These are phyloP conservation scores for Zygosaccharomyces sapae DNA, from an alignment of 1,139 yeast genomes.

Conservation along the genomic window DNA sequence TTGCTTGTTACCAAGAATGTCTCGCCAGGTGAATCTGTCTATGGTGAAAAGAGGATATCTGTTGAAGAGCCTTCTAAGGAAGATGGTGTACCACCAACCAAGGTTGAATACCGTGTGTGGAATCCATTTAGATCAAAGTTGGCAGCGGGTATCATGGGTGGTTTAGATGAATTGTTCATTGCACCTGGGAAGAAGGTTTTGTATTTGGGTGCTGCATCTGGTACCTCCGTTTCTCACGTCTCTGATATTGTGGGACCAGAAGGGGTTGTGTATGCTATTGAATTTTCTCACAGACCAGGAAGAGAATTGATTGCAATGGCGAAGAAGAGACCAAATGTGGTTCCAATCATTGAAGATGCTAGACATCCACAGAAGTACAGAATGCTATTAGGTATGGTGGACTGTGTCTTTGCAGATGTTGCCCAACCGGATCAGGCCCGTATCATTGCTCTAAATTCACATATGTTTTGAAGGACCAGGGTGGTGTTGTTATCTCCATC, in stretches of 20 bases:
- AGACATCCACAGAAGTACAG: conserved; percentile 99
- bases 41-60: conserved; percentile 95
- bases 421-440: conserved; percentile 99
- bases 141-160: conserved; percentile 99
- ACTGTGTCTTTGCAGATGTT: conserved; percentile 97
- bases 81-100: conserved; percentile 86
- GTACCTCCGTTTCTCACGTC: conserved; percentile 98
- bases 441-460: conserved; percentile 97
- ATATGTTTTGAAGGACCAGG: conserved; percentile 96
- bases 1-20: conserved; percentile 91
- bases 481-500: conserved; percentile 96
- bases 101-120: conserved; percentile 99
- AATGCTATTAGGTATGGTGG: conserved; percentile 98
- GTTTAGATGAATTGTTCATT: conserved; percentile 94
- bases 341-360: conserved; percentile 98
- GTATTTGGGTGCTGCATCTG: conserved; percentile 98
- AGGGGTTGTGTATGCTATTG: conserved; percentile 97
- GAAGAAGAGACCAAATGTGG: conserved; percentile 98
- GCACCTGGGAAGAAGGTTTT: conserved; percentile 98
- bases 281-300: conserved; percentile 99
- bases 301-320: conserved; percentile 99
- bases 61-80: conserved; percentile 88
- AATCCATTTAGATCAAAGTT: conserved; percentile 99
- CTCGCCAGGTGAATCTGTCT: conserved; percentile 97
- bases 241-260: conserved; percentile 98